phyloP scores from a whole-genome alignment of 2,329 filamentous ascomycete species.

The Pseudogymnoascus sp. region DNA sequence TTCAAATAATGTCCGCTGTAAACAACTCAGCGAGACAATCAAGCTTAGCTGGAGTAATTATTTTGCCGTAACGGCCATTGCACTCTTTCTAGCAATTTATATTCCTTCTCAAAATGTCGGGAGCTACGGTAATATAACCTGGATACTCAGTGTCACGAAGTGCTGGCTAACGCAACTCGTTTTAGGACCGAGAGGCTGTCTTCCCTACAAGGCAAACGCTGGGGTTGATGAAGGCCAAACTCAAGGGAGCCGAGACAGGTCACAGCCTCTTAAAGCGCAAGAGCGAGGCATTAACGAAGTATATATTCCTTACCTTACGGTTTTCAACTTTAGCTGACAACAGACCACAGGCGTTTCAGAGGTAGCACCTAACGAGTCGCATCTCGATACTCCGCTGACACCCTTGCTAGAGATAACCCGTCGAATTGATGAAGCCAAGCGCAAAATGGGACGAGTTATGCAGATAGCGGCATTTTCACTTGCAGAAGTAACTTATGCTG shows the following conservation, averaged over 20 bases:
- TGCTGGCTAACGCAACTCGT: conserved; percentile 16
- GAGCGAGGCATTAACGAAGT: conserved; percentile 97
- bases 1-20: conserved; percentile 10
- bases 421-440: conserved; percentile 96
- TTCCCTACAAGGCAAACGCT: conserved; percentile 97
- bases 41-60: neutral
- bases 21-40: conserved; percentile 8
- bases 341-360: conserved; percentile 67
- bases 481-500: conserved; percentile 94
- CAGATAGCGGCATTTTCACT: conserved; percentile 97
- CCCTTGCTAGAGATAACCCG: conserved; percentile 79
- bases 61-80: neutral
- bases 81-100: neutral
- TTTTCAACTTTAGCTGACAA: conserved; percentile 26
- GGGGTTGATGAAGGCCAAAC: conserved; percentile 94
- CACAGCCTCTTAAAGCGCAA: conserved; percentile 96
- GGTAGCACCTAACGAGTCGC: conserved; percentile 45
- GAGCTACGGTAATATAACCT: conserved; percentile 40
- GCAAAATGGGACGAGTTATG: conserved; percentile 99
- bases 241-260: conserved; percentile 86
- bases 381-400: conserved; percentile 10
- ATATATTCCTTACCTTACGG: conserved; percentile 31
- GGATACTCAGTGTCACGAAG: conserved; percentile 14
- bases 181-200: conserved; percentile 86
- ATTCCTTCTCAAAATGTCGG: conserved; percentile 42